Percentiles rank a stretch among this genome's conserved stretches.
phyloP scores from a whole-genome alignment of 768 basidiomycete species.

The Gloeostereum incarnatum region DNA sequence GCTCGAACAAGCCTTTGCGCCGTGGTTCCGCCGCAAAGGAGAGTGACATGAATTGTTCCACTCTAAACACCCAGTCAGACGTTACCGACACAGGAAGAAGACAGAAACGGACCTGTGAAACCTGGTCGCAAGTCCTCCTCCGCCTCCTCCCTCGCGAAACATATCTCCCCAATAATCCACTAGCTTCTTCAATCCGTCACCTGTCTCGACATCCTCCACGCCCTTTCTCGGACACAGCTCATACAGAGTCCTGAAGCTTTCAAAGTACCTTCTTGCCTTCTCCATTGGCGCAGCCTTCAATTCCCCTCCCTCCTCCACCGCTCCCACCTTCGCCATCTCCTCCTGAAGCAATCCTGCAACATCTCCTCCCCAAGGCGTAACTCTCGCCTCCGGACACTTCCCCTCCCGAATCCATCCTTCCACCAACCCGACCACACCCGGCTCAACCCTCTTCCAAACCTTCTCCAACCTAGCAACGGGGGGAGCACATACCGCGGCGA shows the following conservation, averaged over 20 bases:
- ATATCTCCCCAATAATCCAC: slow-evolving; percentile 49
- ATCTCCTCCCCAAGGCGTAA: slow-evolving; percentile 67
- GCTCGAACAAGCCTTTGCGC: slow-evolving; percentile 67
- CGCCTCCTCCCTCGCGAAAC: slow-evolving; percentile 27
- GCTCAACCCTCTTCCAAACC: slow-evolving; percentile 71
- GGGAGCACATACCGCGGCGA: slow-evolving; percentile 58
- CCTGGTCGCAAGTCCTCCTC: slow-evolving; percentile 37
- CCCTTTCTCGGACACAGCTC: slow-evolving; percentile 38
- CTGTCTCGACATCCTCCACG: slow-evolving; percentile 26
- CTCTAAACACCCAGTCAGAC: slow-evolving; percentile 23
- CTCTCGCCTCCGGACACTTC: slow-evolving; percentile 21
- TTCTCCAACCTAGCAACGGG: slow-evolving; percentile 73
- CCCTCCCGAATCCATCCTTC: slow-evolving; percentile 58
- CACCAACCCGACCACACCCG: slow-evolving; percentile 42
- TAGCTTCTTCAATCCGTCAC: slow-evolving; percentile 39
- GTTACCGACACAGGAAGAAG: slow-evolving; percentile 1
- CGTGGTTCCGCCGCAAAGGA: slow-evolving; percentile 70
- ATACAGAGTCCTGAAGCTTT: slow-evolving; percentile 39
- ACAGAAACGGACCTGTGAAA: slow-evolving; percentile 47
- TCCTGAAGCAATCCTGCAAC: slow-evolving; percentile 34
- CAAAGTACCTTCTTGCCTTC: slow-evolving; percentile 37
- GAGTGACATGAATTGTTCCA: slow-evolving; percentile 72
- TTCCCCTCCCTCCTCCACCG: slow-evolving; percentile 30
- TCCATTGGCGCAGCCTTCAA: slow-evolving; percentile 32
- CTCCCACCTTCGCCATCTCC: slow-evolving; percentile 35